Conservation (phyloP, 331 rosid genomes). For the Acacia pycnantha region DNA sequence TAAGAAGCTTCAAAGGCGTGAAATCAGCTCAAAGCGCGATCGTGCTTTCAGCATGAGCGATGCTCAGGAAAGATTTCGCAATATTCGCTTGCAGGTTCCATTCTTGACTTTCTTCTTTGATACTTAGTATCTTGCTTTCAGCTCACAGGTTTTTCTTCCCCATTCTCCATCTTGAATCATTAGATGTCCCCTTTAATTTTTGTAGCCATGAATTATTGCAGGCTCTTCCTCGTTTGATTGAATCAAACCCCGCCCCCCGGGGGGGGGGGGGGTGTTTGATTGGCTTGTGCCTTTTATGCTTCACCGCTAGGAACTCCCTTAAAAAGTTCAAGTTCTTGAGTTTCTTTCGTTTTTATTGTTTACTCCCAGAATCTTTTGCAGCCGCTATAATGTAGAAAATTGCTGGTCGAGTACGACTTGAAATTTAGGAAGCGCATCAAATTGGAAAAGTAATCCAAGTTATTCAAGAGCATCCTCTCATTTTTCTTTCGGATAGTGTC, state of each 20-base stretch:
- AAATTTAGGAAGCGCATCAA: neutral
- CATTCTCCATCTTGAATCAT: neutral
- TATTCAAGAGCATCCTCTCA: neutral
- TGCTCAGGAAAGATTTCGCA: constrained; percentile 91
- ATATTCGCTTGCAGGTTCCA: constrained; percentile 85
- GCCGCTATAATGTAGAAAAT: neutral
- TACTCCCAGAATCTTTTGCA: neutral
- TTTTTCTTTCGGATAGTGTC: neutral
- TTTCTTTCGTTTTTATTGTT: neutral
- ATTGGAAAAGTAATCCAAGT: neutral
- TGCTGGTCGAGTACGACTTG: neutral
- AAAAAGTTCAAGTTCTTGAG: neutral
- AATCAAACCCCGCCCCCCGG: too few species aligned
- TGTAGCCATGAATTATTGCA: too few species aligned
- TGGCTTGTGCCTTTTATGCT: neutral
- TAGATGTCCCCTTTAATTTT: neutral
- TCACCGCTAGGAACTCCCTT: neutral
- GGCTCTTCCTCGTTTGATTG: too few species aligned
- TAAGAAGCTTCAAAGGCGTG: constrained; percentile 94
- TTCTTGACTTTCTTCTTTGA: neutral
- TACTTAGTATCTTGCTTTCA: neutral
- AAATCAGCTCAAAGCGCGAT: constrained; percentile 80
- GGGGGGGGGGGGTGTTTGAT: too few species aligned
- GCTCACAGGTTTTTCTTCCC: neutral
- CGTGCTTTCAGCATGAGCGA: constrained; percentile 85